Conservation (phyloP, 2,329 filamentous ascomycete species). For the Nakataea oryzae region DNA sequence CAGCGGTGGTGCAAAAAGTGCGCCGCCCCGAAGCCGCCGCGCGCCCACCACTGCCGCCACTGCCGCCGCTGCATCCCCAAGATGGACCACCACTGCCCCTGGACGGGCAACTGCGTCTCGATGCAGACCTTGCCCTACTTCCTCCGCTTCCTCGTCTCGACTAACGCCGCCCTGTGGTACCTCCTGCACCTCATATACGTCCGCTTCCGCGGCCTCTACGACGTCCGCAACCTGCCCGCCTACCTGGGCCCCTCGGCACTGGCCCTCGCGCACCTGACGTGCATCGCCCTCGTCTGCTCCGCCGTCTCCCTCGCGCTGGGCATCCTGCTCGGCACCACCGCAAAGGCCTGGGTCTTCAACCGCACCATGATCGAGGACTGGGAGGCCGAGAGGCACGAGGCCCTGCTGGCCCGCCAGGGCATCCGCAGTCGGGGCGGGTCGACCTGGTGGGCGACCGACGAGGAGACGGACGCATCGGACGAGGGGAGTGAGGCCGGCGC, state of each 20-base stretch:
- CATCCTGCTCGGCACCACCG: conserved; percentile 54
- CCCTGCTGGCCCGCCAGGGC: conserved; percentile 35
- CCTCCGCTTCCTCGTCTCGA: conserved; percentile 63
- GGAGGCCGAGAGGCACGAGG: conserved; percentile 57
- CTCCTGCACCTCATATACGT: conserved; percentile 51
- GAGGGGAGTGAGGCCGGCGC: conserved; percentile 17
- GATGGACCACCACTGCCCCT: conserved; percentile 84
- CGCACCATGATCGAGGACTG: conserved; percentile 74
- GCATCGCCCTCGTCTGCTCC: conserved; percentile 46
- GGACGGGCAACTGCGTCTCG: conserved; percentile 76
- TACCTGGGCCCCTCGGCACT: conserved; percentile 60
- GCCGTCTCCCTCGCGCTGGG: conserved; percentile 50
- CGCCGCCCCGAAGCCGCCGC: conserved; percentile 59
- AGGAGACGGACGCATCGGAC: conserved; percentile 10
- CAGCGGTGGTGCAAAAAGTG: conserved; percentile 67
- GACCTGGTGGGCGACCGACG: conserved; percentile 27
- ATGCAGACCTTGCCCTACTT: conserved; percentile 77
- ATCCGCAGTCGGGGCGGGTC: conserved; percentile 25
- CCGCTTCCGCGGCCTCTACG: conserved; percentile 52
- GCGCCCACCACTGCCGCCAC: conserved; percentile 72
- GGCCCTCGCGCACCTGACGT: conserved; percentile 50
- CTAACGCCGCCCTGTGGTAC: conserved; percentile 53
- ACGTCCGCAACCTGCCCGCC: conserved; percentile 54
- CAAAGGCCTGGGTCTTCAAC: conserved; percentile 55
- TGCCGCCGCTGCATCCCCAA: conserved; percentile 66